Evolutionary conservation across 305 asterid species (phyloP).

Genomic region (Solanum hybrid): DNA sequence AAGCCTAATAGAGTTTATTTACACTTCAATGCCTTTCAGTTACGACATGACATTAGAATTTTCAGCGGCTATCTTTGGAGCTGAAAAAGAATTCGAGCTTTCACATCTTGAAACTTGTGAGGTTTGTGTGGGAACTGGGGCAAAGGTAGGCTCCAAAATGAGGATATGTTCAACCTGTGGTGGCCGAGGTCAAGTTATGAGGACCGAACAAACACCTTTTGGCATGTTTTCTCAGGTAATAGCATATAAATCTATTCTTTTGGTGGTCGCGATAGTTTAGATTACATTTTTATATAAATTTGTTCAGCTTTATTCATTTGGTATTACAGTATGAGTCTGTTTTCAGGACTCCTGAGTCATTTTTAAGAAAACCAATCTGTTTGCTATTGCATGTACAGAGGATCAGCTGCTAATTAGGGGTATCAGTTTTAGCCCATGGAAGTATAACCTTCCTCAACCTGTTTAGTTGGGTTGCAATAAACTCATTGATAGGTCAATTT

Average conservation of each 20-base stretch:
- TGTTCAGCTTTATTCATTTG: neutral
- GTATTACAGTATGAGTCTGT: neutral
- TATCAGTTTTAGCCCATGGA: neutral
- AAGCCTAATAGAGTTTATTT: neutral
- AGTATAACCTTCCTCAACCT: neutral
- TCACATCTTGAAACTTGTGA: conserved; percentile 96
- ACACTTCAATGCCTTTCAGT: conserved; percentile 34
- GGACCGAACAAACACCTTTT: conserved; percentile 98
- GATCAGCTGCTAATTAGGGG: neutral
- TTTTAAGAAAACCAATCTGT: neutral
- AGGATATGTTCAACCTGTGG: conserved; percentile 97
- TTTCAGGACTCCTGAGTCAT: neutral
- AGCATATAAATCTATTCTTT: neutral
- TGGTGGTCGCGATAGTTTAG: neutral
- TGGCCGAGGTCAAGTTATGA: conserved; percentile 98
- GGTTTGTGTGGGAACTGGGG: conserved; percentile 87
- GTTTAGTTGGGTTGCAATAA: neutral
- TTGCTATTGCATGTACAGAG: neutral
- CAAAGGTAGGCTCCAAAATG: conserved; percentile 91
- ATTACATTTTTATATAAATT: neutral
- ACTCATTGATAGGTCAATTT: neutral
- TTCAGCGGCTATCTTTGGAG: conserved; percentile 86
- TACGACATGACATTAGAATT: conserved; percentile 85
- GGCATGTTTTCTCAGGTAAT: conserved; percentile 99
- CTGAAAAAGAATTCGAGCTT: conserved; percentile 88